A percentile compares a stretch with the other conserved stretches of the same genome.
Evolutionary conservation across 2,329 filamentous ascomycete species (phyloP).

Genomic region (Fusarium sp.): DNA sequence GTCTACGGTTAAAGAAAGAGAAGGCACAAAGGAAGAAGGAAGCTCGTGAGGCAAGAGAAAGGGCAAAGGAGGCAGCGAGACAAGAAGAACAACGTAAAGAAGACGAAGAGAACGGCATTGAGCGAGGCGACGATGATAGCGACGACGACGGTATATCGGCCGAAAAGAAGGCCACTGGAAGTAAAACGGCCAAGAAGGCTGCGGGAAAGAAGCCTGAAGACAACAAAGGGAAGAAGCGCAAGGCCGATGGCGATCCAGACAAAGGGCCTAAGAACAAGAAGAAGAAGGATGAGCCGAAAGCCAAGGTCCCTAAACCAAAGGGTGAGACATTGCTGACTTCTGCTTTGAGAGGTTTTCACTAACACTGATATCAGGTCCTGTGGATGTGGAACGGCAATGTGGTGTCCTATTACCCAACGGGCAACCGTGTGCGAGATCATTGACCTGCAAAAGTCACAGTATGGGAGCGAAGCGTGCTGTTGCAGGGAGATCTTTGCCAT

Average conservation of each 20-base stretch:
- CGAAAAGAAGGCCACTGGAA: constrained; percentile 58
- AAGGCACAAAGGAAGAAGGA: constrained; percentile 84
- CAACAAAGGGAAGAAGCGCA: constrained; percentile 81
- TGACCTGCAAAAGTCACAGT: constrained; percentile 95
- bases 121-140: constrained; percentile 64
- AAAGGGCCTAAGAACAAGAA: constrained; percentile 91
- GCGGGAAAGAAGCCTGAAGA: constrained; percentile 76
- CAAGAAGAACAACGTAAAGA: constrained; percentile 68
- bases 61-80: constrained; percentile 72
- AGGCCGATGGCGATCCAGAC: constrained; percentile 80
- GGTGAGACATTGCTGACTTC: constrained; percentile 58
- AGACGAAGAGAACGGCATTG: constrained; percentile 63
- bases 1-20: constrained; percentile 86
- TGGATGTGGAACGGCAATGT: constrained; percentile 94
- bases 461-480: constrained; percentile 95
- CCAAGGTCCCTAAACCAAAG: constrained; percentile 86
- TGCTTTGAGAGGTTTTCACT: constrained; percentile 20
- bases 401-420: constrained; percentile 89
- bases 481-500: constrained; percentile 86
- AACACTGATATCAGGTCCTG: constrained; percentile 69
- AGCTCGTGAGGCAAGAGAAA: constrained; percentile 76
- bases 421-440: constrained; percentile 85
- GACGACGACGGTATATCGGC: constrained; percentile 59
- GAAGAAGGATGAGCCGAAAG: constrained; percentile 92
- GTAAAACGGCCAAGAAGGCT: constrained; percentile 70